A percentile compares a stretch with the other conserved stretches of the same genome.
phyloP scores from a whole-genome alignment of 164 flowering plant species.

The Amborella trichopoda region DNA sequence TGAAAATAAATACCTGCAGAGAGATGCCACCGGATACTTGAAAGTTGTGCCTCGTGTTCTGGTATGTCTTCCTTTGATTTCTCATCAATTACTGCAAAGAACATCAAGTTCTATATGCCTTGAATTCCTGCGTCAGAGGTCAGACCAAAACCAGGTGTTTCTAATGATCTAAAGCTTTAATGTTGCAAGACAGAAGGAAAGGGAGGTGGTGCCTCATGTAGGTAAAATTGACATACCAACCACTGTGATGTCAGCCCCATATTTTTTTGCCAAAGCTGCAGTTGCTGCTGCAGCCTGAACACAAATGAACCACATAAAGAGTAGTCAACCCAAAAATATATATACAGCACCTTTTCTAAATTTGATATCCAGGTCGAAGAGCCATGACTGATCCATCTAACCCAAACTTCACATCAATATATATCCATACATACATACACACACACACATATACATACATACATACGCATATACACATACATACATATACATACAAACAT shows the following conservation, averaged over 20 bases:
- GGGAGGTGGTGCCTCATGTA: neutral
- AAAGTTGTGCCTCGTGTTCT: conserved; percentile 75
- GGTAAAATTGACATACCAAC: conserved; percentile 42
- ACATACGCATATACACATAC: neutral
- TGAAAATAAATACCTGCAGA: conserved; percentile 59
- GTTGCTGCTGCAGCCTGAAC: conserved; percentile 80
- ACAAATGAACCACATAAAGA: too few relatives aligned
- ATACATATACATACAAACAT: neutral
- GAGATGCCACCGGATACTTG: conserved; percentile 93
- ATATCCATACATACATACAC: neutral
- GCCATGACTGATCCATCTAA: too few relatives aligned
- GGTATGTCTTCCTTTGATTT: conserved; percentile 59
- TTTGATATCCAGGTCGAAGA: too few relatives aligned
- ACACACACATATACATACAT: neutral
- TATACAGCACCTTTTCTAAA: too few relatives aligned
- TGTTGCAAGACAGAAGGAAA: neutral
- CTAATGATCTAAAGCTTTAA: conserved; percentile 8
- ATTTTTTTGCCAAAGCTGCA: conserved; percentile 86
- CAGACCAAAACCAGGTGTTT: conserved; percentile 6
- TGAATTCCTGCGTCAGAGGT: conserved; percentile 17
- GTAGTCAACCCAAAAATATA: too few relatives aligned
- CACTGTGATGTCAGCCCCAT: conserved; percentile 94
- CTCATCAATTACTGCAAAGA: conserved; percentile 83
- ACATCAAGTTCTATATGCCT: conserved; percentile 20
- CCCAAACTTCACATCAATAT: too few relatives aligned